Evolutionary conservation across 805 yeast genomes (phyloP).

Genomic region (Debaryomyces maramus): DNA sequence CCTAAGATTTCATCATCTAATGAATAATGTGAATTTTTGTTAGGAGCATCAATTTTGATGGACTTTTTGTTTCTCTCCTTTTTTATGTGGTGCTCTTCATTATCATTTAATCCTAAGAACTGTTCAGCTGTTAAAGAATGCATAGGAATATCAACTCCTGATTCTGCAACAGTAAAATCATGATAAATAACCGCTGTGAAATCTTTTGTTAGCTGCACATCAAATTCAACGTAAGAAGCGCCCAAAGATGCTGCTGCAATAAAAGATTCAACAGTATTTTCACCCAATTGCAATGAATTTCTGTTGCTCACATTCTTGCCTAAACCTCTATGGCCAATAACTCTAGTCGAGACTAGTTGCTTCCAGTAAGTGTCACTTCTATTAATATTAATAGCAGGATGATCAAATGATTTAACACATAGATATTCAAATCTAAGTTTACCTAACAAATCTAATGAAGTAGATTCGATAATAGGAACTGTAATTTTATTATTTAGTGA

Average conservation of each 20-base stretch:
- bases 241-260: constrained; percentile 96
- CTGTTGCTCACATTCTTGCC: constrained; percentile 79
- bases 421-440: constrained; percentile 72
- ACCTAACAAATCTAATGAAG: constrained; percentile 75
- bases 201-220: constrained; percentile 93
- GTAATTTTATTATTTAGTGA: constrained; percentile 66
- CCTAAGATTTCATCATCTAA: constrained; percentile 38
- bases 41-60: constrained; percentile 6
- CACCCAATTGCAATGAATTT: constrained; percentile 87
- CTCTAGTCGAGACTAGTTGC: constrained; percentile 81
- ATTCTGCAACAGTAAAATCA: constrained; percentile 90
- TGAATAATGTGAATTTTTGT: constrained; percentile 21
- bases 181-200: constrained; percentile 90
- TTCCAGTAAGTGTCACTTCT: constrained; percentile 88
- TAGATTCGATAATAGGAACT: constrained; percentile 73
- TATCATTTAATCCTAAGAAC: constrained; percentile 58
- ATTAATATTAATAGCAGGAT: constrained; percentile 62
- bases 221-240: constrained; percentile 95
- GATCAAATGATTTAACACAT: constrained; percentile 69
- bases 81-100: constrained; percentile 6
- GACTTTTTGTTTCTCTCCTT: constrained; percentile 3
- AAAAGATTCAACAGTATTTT: constrained; percentile 91
- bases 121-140: constrained; percentile 88
- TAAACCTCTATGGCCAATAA: constrained; percentile 93
- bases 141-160: constrained; percentile 96